Evolutionary conservation across 176 grass and related monocot genomes (phyloP).

Genomic region (Rhynchospora pubera): DNA sequence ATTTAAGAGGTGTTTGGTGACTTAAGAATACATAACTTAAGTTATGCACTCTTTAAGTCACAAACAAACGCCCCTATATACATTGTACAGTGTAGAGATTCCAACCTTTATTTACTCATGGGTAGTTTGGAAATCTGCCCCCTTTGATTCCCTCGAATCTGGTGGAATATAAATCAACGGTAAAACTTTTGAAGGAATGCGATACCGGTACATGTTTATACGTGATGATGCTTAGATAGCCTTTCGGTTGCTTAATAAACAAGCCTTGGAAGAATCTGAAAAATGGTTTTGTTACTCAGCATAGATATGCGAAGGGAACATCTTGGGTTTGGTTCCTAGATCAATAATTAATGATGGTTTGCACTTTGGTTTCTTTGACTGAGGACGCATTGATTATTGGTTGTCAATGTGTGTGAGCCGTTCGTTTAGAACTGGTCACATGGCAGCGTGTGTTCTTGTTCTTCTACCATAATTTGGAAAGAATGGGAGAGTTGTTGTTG

Average conservation of each 20-base stretch:
- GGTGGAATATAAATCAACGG: not conserved
- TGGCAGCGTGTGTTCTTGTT: not conserved
- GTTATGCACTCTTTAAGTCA: too few relatives aligned
- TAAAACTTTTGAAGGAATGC: not conserved
- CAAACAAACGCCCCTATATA: too few relatives aligned
- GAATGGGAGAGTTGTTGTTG: not conserved
- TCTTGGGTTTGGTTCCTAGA: not conserved
- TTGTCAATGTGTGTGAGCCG: not conserved
- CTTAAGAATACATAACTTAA: too few relatives aligned
- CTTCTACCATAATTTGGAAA: not conserved
- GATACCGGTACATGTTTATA: not conserved
- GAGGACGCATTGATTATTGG: not conserved
- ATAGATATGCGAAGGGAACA: not conserved
- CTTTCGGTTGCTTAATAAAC: slow-evolving; percentile 3
- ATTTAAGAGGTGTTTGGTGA: too few relatives aligned
- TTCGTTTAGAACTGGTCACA: not conserved
- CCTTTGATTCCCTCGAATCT: slow-evolving; percentile 12
- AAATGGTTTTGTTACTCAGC: slow-evolving; percentile 10
- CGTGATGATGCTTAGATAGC: not conserved
- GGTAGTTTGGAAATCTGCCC: not conserved
- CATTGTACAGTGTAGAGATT: not conserved
- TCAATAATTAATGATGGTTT: not conserved
- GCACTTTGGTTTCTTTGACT: not conserved
- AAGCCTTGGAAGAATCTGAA: not conserved
- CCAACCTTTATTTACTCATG: not conserved